These are phyloP conservation scores for Microsporum canis DNA, from an alignment of 2,329 filamentous ascomycete genomes.

Conservation along the genomic window DNA sequence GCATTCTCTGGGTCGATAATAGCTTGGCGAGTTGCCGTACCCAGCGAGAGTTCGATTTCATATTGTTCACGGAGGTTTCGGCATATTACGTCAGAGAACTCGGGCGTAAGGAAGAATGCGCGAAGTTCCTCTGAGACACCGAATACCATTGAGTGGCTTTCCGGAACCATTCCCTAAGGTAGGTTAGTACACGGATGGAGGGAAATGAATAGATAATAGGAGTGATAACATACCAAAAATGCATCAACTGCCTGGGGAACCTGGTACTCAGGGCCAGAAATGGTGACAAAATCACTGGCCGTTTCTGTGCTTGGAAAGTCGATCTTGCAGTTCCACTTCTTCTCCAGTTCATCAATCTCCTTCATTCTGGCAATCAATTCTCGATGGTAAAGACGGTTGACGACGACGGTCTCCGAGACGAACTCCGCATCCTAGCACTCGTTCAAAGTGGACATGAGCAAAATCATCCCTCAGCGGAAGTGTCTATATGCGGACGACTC, in stretches of 20 bases:
- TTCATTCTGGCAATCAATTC: constrained; percentile 78
- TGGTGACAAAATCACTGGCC: constrained; percentile 89
- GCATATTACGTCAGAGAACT: constrained; percentile 69
- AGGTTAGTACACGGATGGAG: constrained; percentile 20
- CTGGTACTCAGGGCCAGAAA: constrained; percentile 95
- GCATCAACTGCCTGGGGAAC: constrained; percentile 94
- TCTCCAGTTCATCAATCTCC: constrained; percentile 89
- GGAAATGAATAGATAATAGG: not conserved
- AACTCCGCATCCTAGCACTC: constrained; percentile 73
- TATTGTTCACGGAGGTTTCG: constrained; percentile 83
- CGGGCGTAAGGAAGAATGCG: constrained; percentile 67
- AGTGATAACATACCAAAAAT: constrained; percentile 56
- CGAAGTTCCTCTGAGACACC: constrained; percentile 63
- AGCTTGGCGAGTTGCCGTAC: constrained; percentile 33
- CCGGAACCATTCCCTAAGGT: constrained; percentile 79
- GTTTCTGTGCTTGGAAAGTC: constrained; percentile 95
- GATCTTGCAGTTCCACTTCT: constrained; percentile 99
- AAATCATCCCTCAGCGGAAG: constrained; percentile 7
- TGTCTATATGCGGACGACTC: constrained; percentile 28
- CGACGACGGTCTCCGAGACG: constrained; percentile 82
- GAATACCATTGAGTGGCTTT: constrained; percentile 84
- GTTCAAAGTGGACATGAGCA: constrained; percentile 4
- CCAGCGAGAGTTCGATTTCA: constrained; percentile 73
- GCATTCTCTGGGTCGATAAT: constrained; percentile 27
- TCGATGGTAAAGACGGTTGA: constrained; percentile 90